Percentiles rank a stretch among this genome's conserved stretches.
Conservation (phyloP, 2,329 filamentous ascomycete species). For the Trichoderma cornu-damae region DNA sequence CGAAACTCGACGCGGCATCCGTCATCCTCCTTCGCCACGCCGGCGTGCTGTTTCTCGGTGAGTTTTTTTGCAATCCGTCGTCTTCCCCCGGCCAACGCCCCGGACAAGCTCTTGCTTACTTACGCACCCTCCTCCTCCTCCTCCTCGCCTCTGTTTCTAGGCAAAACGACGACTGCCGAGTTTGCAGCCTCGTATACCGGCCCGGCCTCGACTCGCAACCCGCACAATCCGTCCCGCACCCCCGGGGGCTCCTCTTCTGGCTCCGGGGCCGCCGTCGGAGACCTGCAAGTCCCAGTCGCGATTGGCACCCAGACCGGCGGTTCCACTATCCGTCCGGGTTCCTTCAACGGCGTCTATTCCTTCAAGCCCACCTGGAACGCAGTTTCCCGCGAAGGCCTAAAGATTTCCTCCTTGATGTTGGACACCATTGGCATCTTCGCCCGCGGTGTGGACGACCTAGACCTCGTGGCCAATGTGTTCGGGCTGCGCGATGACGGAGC, state of each 20-base stretch:
- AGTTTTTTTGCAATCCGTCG: neutral
- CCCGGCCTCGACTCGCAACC: conserved; percentile 53
- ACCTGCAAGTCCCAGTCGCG: conserved; percentile 56
- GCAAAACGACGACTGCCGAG: conserved; percentile 53
- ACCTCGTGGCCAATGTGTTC: conserved; percentile 51
- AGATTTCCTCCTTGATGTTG: conserved; percentile 52
- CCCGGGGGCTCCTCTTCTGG: conserved; percentile 65
- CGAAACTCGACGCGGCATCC: conserved; percentile 47
- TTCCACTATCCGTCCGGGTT: conserved; percentile 57
- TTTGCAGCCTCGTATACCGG: conserved; percentile 55
- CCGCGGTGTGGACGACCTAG: conserved; percentile 52
- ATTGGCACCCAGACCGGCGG: conserved; percentile 64
- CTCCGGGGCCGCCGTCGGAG: conserved; percentile 60
- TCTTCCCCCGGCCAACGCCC: neutral
- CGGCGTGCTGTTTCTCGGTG: conserved; percentile 51
- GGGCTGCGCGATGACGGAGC: conserved; percentile 47
- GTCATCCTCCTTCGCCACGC: conserved; percentile 48
- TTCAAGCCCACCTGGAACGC: conserved; percentile 63
- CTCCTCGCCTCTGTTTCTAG: conserved; percentile 10
- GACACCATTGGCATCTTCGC: conserved; percentile 61
- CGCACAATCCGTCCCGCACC: conserved; percentile 59
- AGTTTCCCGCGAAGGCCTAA: conserved; percentile 57
- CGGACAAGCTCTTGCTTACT: neutral
- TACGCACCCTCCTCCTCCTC: too few species aligned
- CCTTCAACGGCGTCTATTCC: conserved; percentile 60